Evolutionary conservation across 2,329 filamentous ascomycete species (phyloP).

Genomic region (Calonectria montana): DNA sequence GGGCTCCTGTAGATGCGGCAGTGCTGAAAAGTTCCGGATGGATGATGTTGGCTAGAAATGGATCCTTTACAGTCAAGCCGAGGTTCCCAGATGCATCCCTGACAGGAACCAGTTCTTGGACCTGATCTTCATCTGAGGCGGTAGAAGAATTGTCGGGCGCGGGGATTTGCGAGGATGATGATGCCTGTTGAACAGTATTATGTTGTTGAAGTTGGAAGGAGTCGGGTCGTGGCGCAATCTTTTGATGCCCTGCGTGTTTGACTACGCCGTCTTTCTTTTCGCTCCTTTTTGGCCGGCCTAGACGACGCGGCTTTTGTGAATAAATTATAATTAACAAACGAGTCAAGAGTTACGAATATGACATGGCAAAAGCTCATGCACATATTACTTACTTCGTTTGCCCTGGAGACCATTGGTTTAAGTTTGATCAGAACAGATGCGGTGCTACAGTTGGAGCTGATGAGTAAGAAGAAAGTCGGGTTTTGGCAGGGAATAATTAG

Average conservation of each 20-base stretch:
- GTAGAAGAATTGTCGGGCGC: not conserved
- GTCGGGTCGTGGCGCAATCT: too few relatives aligned
- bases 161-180: too few relatives aligned
- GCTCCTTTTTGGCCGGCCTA: too few relatives aligned
- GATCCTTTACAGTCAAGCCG: not conserved
- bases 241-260: too few relatives aligned
- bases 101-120: not conserved
- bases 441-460: not conserved
- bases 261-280: too few relatives aligned
- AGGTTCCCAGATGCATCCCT: not conserved
- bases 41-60: not conserved
- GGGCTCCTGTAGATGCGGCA: too few relatives aligned
- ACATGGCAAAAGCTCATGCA: too few relatives aligned
- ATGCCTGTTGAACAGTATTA: too few relatives aligned
- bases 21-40: not conserved
- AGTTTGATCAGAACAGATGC: not conserved
- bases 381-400: not conserved
- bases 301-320: too few relatives aligned
- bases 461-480: not conserved
- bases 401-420: not conserved
- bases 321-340: too few relatives aligned
- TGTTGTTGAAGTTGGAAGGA: too few relatives aligned
- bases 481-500: not conserved
- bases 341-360: too few relatives aligned
- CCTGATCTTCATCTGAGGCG: not conserved